Conservation (phyloP, 106 monocot genomes). For the Platanthera guangdongensis region DNA sequence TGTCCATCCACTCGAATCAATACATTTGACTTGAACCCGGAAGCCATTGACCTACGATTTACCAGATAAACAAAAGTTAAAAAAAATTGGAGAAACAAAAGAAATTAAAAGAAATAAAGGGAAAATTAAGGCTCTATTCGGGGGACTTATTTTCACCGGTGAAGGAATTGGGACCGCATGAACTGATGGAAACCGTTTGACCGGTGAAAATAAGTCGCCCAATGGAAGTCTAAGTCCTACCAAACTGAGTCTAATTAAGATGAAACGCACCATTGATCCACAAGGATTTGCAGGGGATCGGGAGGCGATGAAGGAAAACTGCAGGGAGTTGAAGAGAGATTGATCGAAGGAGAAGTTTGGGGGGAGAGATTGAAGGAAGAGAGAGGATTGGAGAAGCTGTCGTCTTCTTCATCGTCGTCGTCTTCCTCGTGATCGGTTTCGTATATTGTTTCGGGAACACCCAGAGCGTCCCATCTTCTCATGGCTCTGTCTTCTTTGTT, state of each 20-base stretch:
- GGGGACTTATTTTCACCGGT: no score
- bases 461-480: conserved; percentile 54
- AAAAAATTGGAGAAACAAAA: not conserved
- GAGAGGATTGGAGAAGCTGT: conserved; percentile 16
- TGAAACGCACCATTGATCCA: conserved; percentile 51
- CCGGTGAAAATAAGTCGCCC: not conserved
- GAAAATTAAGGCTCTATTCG: not conserved
- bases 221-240: no score
- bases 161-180: no score
- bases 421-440: conserved; percentile 67
- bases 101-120: not conserved
- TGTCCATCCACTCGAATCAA: conserved; percentile 47
- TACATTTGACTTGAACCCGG: conserved; percentile 41
- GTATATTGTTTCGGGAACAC: conserved; percentile 73
- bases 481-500: conserved; percentile 13
- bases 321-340: conserved; percentile 10
- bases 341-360: conserved; percentile 4
- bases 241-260: not conserved
- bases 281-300: conserved; percentile 24
- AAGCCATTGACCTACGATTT: conserved; percentile 35
- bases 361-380: conserved; percentile 18
- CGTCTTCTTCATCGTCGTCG: conserved; percentile 16
- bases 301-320: conserved; percentile 17
- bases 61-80: not conserved
- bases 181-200: no score